Conservation (phyloP, 192 early-diverging fungal species). For the Backusella liffmaniae region DNA sequence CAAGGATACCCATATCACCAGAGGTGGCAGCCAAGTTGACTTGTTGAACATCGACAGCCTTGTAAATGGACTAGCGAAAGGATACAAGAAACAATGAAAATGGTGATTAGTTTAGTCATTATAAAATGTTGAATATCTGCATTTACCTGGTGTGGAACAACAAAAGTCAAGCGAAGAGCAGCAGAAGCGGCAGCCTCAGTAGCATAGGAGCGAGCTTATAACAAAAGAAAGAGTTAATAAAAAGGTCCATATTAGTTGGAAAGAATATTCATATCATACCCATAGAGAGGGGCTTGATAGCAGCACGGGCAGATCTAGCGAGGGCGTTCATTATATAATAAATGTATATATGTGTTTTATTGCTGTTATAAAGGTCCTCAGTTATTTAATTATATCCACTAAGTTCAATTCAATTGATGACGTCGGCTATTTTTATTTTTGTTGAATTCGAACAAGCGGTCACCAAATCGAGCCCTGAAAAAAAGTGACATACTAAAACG, state of each 20-base stretch:
- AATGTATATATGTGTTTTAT: background rate
- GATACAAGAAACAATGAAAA: conserved; percentile 12
- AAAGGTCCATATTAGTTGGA: background rate
- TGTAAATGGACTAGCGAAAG: conserved; percentile 62
- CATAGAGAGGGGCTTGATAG: conserved; percentile 45
- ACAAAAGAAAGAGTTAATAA: background rate
- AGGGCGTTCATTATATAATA: conserved; percentile 49
- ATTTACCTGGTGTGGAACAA: conserved; percentile 83
- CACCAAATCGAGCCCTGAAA: background rate
- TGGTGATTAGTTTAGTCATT: background rate
- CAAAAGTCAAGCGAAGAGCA: conserved; percentile 88
- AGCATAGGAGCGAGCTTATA: conserved; percentile 74
- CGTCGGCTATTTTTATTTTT: background rate
- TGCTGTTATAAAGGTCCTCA: background rate
- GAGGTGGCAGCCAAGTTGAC: conserved; percentile 91
- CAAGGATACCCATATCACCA: conserved; percentile 97
- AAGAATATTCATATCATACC: conserved; percentile 29
- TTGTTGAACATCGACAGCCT: conserved; percentile 74
- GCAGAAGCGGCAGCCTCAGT: conserved; percentile 71
- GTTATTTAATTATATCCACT: background rate
- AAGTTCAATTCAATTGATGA: background rate
- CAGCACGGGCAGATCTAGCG: conserved; percentile 49
- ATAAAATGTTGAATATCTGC: background rate
- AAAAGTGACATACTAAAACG: background rate
- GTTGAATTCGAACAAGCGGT: background rate